phyloP scores from a whole-genome alignment of 495 filamentous ascomycete genomes.

The Daldinia vernicosa region DNA sequence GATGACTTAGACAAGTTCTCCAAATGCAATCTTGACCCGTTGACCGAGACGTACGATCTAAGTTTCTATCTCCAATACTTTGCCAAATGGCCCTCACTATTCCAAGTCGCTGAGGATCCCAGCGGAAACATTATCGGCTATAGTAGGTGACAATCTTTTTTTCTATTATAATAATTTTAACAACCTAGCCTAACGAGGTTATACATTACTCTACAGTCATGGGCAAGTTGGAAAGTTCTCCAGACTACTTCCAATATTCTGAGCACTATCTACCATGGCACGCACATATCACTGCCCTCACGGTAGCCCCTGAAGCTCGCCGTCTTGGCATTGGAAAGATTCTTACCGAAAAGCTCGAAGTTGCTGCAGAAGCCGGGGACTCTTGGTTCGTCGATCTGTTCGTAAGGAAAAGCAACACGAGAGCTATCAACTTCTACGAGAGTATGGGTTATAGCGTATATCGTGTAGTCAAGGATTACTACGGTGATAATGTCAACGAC shows the following conservation, averaged over 20 bases:
- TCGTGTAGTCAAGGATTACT: constrained; percentile 88
- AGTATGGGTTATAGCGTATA: constrained; percentile 90
- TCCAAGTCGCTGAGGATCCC: constrained; percentile 83
- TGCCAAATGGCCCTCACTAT: constrained; percentile 92
- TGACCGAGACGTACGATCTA: constrained; percentile 96
- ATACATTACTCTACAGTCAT: constrained; percentile 70
- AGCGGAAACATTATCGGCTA: constrained; percentile 89
- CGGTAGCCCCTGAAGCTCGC: constrained; percentile 85
- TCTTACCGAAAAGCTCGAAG: constrained; percentile 81
- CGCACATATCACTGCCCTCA: constrained; percentile 95
- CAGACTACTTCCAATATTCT: constrained; percentile 71
- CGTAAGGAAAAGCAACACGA: constrained; percentile 85
- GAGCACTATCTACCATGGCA: constrained; percentile 95
- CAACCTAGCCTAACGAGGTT: constrained; percentile 23
- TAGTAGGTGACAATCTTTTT: constrained; percentile 65
- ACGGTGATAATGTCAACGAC: constrained; percentile 76
- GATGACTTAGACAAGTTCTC: constrained; percentile 67
- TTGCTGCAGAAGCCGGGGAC: constrained; percentile 76
- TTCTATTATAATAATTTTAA: background rate
- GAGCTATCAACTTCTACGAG: constrained; percentile 87
- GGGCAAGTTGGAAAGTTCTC: constrained; percentile 93
- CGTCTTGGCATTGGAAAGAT: constrained; percentile 84
- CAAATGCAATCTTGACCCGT: constrained; percentile 88
- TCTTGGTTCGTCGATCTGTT: constrained; percentile 98
- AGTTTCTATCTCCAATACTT: constrained; percentile 96